A percentile compares a stretch with the other conserved stretches of the same genome.
These are phyloP conservation scores for Penicillium sp. DNA, from an alignment of 2,329 filamentous ascomycete genomes.

Conservation along the genomic window DNA sequence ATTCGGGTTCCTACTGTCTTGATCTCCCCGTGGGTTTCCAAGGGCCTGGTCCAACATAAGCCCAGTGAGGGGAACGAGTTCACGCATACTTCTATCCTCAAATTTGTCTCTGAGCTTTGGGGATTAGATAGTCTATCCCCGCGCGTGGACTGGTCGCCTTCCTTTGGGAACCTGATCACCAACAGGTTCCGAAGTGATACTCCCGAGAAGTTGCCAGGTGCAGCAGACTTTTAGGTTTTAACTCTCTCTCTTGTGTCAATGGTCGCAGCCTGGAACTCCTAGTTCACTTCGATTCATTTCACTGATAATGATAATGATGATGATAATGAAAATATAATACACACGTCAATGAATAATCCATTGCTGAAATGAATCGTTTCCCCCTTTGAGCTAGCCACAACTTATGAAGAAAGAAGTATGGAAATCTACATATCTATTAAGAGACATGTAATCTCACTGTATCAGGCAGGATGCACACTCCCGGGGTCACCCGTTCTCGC, in stretches of 20 bases:
- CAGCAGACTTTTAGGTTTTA: slow-evolving; percentile 24
- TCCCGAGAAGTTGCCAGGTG: slow-evolving; percentile 26
- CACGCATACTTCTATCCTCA: slow-evolving; percentile 47
- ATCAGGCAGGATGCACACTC: background rate
- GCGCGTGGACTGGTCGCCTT: slow-evolving; percentile 41
- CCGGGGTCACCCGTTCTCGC: background rate
- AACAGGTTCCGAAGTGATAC: slow-evolving; percentile 28
- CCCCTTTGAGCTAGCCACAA: too few species aligned
- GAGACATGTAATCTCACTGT: too few species aligned
- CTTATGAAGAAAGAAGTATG: background rate
- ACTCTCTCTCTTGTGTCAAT: background rate
- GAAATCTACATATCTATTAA: too few species aligned
- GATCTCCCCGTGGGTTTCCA: slow-evolving; percentile 44
- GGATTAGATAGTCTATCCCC: slow-evolving; percentile 41
- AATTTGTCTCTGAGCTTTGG: slow-evolving; percentile 47
- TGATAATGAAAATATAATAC: background rate
- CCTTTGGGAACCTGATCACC: slow-evolving; percentile 37
- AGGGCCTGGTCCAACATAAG: slow-evolving; percentile 44
- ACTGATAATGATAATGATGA: background rate
- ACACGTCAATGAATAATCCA: background rate
- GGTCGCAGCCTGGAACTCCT: background rate
- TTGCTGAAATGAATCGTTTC: too few species aligned
- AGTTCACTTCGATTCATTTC: background rate
- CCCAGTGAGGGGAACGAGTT: slow-evolving; percentile 44
- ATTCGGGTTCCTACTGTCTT: slow-evolving; percentile 34